Conservation (phyloP, 208 protist species). For the Tritrichomonas musculus region DNA sequence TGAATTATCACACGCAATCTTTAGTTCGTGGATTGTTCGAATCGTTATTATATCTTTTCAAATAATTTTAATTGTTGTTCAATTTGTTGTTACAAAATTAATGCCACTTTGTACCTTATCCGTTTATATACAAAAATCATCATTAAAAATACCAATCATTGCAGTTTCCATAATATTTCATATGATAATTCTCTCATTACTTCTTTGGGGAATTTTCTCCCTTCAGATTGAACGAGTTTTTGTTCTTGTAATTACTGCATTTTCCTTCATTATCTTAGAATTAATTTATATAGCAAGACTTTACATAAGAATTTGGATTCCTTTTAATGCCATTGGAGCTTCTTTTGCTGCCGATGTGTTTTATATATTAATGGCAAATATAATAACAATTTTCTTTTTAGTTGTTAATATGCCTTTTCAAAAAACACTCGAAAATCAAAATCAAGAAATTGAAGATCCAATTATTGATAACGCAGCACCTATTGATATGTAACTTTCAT, state of each 20-base stretch:
- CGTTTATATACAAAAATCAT: not conserved
- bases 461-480: no score
- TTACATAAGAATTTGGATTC: not conserved
- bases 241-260: not conserved
- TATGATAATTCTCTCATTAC: not conserved
- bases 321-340: not conserved
- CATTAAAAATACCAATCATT: not conserved
- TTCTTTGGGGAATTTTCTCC: not conserved
- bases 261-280: not conserved
- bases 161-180: not conserved
- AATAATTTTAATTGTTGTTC: not conserved
- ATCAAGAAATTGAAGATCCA: no score
- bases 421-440: no score
- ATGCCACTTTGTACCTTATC: not conserved
- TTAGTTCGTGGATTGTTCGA: not conserved
- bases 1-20: not conserved
- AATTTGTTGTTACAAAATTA: not conserved
- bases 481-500: no score
- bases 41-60: not conserved
- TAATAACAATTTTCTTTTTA: conserved; percentile 17
- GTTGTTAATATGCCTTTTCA: not conserved
- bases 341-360: conserved; percentile 7
- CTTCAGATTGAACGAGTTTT: not conserved
- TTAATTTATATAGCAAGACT: not conserved
- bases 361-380: not conserved